Percentiles rank a stretch among this genome's conserved stretches.
Evolutionary conservation across 2,329 filamentous ascomycete genomes (phyloP).

Genomic region (Microsporum audouinii): DNA sequence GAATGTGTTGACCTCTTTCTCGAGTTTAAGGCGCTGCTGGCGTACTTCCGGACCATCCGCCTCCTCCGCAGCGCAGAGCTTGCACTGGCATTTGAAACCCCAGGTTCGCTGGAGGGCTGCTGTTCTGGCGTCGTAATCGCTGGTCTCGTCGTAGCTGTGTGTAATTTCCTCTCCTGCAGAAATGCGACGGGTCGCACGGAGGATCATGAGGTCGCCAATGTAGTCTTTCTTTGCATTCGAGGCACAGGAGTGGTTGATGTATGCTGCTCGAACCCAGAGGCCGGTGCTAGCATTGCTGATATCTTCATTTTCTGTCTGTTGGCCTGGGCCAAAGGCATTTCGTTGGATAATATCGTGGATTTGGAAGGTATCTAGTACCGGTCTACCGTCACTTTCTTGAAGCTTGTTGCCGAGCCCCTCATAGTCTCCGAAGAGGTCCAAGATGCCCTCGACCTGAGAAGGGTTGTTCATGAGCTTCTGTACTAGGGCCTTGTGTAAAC

Average conservation of each 20-base stretch:
- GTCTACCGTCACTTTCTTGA: not conserved
- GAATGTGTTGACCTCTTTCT: not conserved
- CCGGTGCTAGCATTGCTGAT: constrained; percentile 22
- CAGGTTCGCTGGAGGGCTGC: constrained; percentile 14
- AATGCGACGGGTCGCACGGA: constrained; percentile 39
- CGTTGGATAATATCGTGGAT: not conserved
- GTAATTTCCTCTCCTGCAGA: constrained; percentile 36
- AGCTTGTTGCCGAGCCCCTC: not conserved
- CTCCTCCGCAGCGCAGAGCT: constrained; percentile 17
- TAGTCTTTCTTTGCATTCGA: constrained; percentile 39
- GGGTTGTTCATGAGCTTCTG: not conserved
- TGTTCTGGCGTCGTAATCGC: not conserved
- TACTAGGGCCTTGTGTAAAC: not conserved
- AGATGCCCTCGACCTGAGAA: not conserved
- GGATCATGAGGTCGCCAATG: constrained; percentile 44
- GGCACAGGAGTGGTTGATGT: constrained; percentile 44
- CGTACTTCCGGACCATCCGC: not conserved
- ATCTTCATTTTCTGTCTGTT: not conserved
- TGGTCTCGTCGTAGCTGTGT: constrained; percentile 29
- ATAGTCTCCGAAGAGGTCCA: not conserved
- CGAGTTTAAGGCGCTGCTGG: not conserved
- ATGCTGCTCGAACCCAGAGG: constrained; percentile 40
- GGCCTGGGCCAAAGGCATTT: not conserved
- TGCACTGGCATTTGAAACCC: constrained; percentile 19
- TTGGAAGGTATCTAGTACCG: not conserved